Percentiles rank a stretch among this genome's conserved stretches.
Conservation (phyloP, 306 rosid genomes). For the Herpetospermum pedunculosum region DNA sequence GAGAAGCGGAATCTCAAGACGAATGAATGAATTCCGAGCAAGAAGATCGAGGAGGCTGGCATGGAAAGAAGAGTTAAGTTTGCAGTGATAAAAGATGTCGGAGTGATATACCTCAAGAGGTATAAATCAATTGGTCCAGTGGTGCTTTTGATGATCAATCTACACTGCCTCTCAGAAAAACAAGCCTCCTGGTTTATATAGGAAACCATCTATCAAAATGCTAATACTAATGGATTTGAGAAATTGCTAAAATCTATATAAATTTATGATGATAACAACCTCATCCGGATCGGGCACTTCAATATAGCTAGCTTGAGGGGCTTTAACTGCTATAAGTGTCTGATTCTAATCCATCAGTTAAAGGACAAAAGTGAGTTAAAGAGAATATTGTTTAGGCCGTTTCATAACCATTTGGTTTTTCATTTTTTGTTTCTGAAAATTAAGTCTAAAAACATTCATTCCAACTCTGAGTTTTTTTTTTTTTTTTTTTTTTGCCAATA, state of each 20-base stretch:
- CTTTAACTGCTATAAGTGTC: slow-evolving; percentile 63
- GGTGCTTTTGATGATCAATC: slow-evolving; percentile 59
- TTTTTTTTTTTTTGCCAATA: too few species aligned
- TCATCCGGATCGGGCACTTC: slow-evolving; percentile 87
- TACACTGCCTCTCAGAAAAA: slow-evolving; percentile 50
- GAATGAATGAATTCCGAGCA: neutral
- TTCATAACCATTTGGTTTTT: too few species aligned
- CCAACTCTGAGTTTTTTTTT: too few species aligned
- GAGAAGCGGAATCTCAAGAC: neutral
- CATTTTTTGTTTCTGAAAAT: too few species aligned
- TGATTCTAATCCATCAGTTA: slow-evolving; percentile 34
- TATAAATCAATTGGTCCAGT: slow-evolving; percentile 62
- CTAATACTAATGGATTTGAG: neutral
- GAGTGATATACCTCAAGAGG: slow-evolving; percentile 50
- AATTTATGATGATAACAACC: slow-evolving; percentile 33
- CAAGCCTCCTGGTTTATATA: slow-evolving; percentile 41
- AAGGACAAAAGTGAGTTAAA: slow-evolving; percentile 17
- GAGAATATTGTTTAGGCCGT: neutral
- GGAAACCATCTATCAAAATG: slow-evolving; percentile 21
- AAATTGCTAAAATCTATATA: slow-evolving; percentile 19
- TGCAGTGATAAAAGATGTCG: slow-evolving; percentile 9
- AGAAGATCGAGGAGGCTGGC: slow-evolving; percentile 11
- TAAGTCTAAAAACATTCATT: too few species aligned
- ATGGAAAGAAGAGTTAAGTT: neutral
- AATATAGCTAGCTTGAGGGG: slow-evolving; percentile 61